A percentile compares a stretch with the other conserved stretches of the same genome.
Conservation (phyloP, 2,329 filamentous ascomycete genomes). For the Furcasterigmium furcatum region DNA sequence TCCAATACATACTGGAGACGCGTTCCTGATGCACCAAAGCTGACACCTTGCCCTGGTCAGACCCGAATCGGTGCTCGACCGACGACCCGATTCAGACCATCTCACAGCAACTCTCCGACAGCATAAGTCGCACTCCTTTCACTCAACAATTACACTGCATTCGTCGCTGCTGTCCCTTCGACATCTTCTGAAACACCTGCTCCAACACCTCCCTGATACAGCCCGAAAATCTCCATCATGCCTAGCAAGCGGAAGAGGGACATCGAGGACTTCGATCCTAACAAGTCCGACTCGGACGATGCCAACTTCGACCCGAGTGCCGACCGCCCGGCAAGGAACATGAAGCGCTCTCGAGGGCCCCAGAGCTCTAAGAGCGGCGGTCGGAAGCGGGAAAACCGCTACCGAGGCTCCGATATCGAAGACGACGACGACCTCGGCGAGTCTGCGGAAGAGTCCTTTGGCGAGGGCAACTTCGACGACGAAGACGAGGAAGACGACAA, state of each 20-base stretch:
- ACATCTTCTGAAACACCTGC: too few species aligned
- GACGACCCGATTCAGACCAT: too few species aligned
- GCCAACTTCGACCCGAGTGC: slow-evolving; percentile 61
- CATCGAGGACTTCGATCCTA: slow-evolving; percentile 58
- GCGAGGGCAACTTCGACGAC: slow-evolving; percentile 33
- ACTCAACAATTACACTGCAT: neutral
- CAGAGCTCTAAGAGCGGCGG: slow-evolving; percentile 33
- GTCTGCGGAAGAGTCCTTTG: slow-evolving; percentile 47
- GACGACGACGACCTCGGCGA: slow-evolving; percentile 55
- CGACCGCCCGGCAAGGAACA: slow-evolving; percentile 34
- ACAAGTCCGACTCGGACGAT: slow-evolving; percentile 64
- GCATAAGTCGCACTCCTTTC: too few species aligned
- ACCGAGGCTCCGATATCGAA: slow-evolving; percentile 60
- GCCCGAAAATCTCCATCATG: slow-evolving; percentile 25
- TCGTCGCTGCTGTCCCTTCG: neutral
- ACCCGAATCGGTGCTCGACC: too few species aligned
- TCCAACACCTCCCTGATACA: too few species aligned
- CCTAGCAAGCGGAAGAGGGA: slow-evolving; percentile 55
- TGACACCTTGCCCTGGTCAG: neutral
- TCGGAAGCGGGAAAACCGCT: slow-evolving; percentile 37
- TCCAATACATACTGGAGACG: neutral
- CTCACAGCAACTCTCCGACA: too few species aligned
- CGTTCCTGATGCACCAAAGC: neutral
- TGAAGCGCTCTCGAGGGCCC: slow-evolving; percentile 28
- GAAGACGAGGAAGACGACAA: slow-evolving; percentile 37